These are phyloP conservation scores for Usnea hakonensis DNA, from an alignment of 495 filamentous ascomycete species.

Conservation along the genomic window DNA sequence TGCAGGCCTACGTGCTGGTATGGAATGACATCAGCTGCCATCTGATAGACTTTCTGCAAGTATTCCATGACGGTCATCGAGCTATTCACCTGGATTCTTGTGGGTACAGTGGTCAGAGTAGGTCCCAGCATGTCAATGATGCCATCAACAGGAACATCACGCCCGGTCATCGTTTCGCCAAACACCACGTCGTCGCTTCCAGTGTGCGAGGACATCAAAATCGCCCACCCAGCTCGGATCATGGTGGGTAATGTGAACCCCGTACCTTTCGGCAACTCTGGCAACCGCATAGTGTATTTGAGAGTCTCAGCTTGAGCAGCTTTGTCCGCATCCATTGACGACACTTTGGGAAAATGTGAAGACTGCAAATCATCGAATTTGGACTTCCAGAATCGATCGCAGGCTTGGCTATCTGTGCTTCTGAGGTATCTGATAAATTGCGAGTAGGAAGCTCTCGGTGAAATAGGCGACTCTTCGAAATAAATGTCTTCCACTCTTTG, in stretches of 20 bases:
- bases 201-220: slow-evolving; percentile 40
- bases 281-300: slow-evolving; percentile 24
- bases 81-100: slow-evolving; percentile 37
- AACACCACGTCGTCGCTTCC: slow-evolving; percentile 45
- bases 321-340: slow-evolving; percentile 28
- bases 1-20: slow-evolving; percentile 50
- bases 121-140: slow-evolving; percentile 47
- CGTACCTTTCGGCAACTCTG: slow-evolving; percentile 28
- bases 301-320: slow-evolving; percentile 24
- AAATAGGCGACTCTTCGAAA: slow-evolving; percentile 9
- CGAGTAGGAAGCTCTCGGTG: slow-evolving; percentile 28
- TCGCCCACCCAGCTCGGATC: slow-evolving; percentile 48
- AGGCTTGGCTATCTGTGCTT: slow-evolving; percentile 30
- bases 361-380: slow-evolving; percentile 29
- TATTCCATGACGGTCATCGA: slow-evolving; percentile 33
- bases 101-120: slow-evolving; percentile 46
- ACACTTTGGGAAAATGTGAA: slow-evolving; percentile 17
- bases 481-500: slow-evolving; percentile 47
- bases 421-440: slow-evolving; percentile 39
- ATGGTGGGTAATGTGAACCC: slow-evolving; percentile 41
- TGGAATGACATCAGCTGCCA: slow-evolving; percentile 34
- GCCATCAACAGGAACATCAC: slow-evolving; percentile 43
- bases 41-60: slow-evolving; percentile 37
- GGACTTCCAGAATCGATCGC: slow-evolving; percentile 40
- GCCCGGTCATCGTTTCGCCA: slow-evolving; percentile 48